Base-by-base conservation (phyloP, 148 eudicot species). In the Drosera capensis region DNA sequence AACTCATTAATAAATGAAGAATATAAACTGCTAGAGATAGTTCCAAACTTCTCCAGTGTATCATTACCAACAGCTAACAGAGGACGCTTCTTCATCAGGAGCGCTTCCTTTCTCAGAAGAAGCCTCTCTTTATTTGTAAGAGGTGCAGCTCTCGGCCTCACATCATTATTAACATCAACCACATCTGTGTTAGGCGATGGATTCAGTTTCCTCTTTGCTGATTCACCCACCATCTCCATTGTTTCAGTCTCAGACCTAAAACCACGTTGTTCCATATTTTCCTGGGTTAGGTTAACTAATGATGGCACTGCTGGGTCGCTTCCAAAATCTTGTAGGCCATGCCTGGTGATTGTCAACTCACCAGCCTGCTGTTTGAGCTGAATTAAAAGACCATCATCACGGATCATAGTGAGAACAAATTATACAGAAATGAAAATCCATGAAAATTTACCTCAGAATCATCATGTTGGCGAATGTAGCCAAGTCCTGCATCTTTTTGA, bases 61-160 rank as follows among this genome's bases (percentile, higher is more conserved):
- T 39, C 6, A 58, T 77, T 78, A 90, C 99, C 99, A 51, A 90
- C 67, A 43, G 95, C 93, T 45, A 90, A 66, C 45, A 90, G 67
- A 43, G 88, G 95, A 25, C 70, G 74, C 54, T 58, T 80, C 63
- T 42, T 81, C 71, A 68, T 64, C 72, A 56, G 71, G 24, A 84
- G 86, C 51, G 95, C 99, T 56, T 81, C 85, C 65, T 78, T 78
- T 46, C 99, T 60, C 58, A 90, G 52, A 62, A 80, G 70, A 53
- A 90, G 88, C 68, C 94, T 81, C 55, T 90, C 99, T 70, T 54
- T 85, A 49, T 81, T 90, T 34, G 95, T 78, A 59, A 90, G 85
- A 38, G 69, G 58, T 48, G 28, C 52, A 43, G 77, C 68, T 73
- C 71, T 70, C 39, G 26, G 34, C 37, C 77, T 58, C 38, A 40